Percentiles rank a stretch among this genome's conserved stretches.
Evolutionary conservation across 352 stramenopile genomes (phyloP).

Genomic region (Sclerospora graminicola): DNA sequence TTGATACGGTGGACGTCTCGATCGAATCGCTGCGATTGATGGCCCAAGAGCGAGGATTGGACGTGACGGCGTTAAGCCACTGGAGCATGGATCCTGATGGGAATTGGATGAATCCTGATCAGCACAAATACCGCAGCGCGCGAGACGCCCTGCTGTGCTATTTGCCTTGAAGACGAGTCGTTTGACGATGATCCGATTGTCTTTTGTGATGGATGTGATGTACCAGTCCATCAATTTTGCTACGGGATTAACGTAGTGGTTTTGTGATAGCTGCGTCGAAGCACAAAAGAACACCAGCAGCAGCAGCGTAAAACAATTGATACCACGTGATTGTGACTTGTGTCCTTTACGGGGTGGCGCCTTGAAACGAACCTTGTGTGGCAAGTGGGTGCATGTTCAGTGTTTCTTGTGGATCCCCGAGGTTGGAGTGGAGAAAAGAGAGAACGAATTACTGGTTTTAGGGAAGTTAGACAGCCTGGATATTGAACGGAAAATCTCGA

Average conservation of each 20-base stretch:
- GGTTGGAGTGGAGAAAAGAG: constrained; percentile 32
- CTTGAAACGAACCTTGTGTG: constrained; percentile 51
- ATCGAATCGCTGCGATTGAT: too few relatives aligned
- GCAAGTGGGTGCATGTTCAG: constrained; percentile 72
- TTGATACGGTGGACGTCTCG: too few relatives aligned
- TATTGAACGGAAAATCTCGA: constrained; percentile 47
- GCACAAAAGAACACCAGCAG: background rate
- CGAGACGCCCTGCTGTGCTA: constrained; percentile 55
- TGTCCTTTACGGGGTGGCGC: constrained; percentile 56
- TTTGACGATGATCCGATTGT: constrained; percentile 86
- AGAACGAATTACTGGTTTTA: constrained; percentile 27
- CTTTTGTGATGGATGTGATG: constrained; percentile 84
- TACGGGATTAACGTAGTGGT: constrained; percentile 77
- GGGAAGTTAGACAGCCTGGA: constrained; percentile 42
- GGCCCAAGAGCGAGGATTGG: too few relatives aligned
- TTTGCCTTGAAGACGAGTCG: constrained; percentile 75
- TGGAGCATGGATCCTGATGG: too few relatives aligned
- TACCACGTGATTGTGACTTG: constrained; percentile 29
- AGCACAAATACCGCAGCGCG: too few relatives aligned
- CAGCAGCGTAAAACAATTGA: too few relatives aligned
- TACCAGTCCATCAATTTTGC: constrained; percentile 85
- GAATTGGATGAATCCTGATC: too few relatives aligned
- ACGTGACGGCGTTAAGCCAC: too few relatives aligned
- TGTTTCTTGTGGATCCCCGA: constrained; percentile 85
- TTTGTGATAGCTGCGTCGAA: constrained; percentile 55